Percentiles rank a stretch among this genome's conserved stretches.
Evolutionary conservation across 106 monocot genomes (phyloP).

Genomic region (Dioscorea zingiberensis): DNA sequence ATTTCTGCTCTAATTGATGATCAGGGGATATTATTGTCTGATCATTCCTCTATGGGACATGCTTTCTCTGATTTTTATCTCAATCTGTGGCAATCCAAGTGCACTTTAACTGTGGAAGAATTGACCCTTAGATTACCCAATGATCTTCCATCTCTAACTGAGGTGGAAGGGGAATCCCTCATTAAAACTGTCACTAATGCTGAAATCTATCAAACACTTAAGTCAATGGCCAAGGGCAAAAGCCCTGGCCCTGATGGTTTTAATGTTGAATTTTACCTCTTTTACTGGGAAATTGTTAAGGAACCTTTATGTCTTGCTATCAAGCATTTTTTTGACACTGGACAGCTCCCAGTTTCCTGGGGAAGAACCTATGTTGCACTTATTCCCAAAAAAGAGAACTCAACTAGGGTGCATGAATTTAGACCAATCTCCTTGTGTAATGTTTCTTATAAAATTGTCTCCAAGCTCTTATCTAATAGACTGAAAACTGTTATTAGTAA

Average conservation of each 20-base stretch:
- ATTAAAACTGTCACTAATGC: no score
- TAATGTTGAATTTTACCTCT: neutral
- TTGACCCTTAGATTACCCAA: no score
- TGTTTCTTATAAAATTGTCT: neutral
- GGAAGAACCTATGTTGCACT: neutral
- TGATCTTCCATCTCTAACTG: no score
- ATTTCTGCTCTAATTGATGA: no score
- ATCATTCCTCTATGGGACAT: no score
- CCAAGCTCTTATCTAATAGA: neutral
- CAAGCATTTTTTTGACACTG: neutral
- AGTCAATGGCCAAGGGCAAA: neutral
- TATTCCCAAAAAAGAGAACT: neutral
- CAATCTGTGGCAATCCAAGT: no score
- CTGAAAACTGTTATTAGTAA: neutral
- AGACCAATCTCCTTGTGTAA: neutral
- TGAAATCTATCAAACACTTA: no score
- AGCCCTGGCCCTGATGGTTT: neutral
- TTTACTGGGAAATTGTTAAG: neutral
- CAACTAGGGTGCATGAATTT: neutral
- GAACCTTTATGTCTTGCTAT: neutral
- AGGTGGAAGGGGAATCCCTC: no score
- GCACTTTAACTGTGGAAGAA: no score
- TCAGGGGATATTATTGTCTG: no score
- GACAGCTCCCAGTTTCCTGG: neutral
- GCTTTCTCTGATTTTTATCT: no score